Evolutionary conservation across 2,329 filamentous ascomycete species (phyloP).

Genomic region (Myriosclerotinia duriaeana): DNA sequence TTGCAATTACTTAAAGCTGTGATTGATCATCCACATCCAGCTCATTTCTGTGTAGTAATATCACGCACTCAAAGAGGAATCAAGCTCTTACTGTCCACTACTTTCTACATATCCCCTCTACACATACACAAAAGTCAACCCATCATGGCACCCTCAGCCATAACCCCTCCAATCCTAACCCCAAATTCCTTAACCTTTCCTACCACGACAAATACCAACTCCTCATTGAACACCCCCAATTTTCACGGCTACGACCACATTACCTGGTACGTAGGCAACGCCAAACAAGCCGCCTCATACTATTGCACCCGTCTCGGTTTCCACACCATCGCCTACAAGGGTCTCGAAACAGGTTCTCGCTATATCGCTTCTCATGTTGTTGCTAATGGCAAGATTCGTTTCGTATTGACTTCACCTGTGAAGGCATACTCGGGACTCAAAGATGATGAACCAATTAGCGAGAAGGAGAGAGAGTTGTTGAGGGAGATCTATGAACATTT

Average conservation of each 20-base stretch:
- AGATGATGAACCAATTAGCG: constrained; percentile 59
- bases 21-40: constrained; percentile 1
- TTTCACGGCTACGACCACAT: constrained; percentile 90
- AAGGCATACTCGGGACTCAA: constrained; percentile 58
- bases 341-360: constrained; percentile 83
- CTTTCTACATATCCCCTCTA: not conserved
- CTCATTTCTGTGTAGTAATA: not conserved
- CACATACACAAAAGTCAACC: not conserved
- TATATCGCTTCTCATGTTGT: constrained; percentile 82
- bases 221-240: constrained; percentile 43
- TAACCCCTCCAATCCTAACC: constrained; percentile 25
- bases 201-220: constrained; percentile 29
- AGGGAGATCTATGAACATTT: constrained; percentile 78
- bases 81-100: not conserved
- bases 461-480: constrained; percentile 64
- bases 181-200: constrained; percentile 41
- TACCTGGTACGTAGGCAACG: constrained; percentile 95
- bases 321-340: constrained; percentile 75
- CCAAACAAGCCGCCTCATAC: constrained; percentile 89
- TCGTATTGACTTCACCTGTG: constrained; percentile 81
- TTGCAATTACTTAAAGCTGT: not conserved
- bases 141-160: constrained; percentile 35
- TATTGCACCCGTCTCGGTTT: constrained; percentile 89
- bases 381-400: constrained; percentile 71
- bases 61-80: constrained; percentile 18